Percentiles rank a stretch among this genome's conserved stretches.
phyloP scores from a whole-genome alignment of 768 basidiomycete species.

The Lactarius vividus region DNA sequence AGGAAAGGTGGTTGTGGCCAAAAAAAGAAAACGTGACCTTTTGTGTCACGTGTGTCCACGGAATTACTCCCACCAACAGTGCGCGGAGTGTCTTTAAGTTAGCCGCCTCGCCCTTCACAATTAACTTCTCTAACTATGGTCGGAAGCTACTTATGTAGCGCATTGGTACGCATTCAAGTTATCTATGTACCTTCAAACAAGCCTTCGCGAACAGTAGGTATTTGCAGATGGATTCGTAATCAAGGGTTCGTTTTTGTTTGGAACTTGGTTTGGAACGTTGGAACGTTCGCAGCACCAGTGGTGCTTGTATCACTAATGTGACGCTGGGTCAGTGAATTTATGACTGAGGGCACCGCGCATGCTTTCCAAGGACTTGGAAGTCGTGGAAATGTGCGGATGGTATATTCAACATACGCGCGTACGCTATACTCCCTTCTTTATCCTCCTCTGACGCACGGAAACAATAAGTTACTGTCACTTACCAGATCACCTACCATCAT shows the following conservation, averaged over 20 bases:
- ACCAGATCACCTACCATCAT: background rate
- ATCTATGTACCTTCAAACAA: background rate
- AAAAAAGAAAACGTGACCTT: too few relatives aligned
- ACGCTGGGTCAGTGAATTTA: background rate
- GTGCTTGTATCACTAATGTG: background rate
- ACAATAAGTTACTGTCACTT: background rate
- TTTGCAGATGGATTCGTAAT: background rate
- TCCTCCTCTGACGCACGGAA: background rate
- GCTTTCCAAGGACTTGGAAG: background rate
- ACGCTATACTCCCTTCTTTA: background rate
- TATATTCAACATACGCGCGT: background rate
- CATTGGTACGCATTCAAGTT: background rate
- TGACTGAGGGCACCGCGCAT: background rate
- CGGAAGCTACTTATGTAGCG: background rate
- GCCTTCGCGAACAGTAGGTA: too few relatives aligned
- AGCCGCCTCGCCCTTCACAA: background rate
- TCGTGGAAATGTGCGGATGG: background rate
- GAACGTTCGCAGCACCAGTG: background rate
- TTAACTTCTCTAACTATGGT: background rate
- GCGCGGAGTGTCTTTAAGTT: too few relatives aligned
- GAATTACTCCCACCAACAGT: too few relatives aligned
- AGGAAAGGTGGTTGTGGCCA: too few relatives aligned
- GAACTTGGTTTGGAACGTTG: background rate
- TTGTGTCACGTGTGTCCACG: too few relatives aligned
- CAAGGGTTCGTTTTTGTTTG: background rate